Conservation (phyloP, 495 filamentous ascomycete species). For the Collariella sp. region DNA sequence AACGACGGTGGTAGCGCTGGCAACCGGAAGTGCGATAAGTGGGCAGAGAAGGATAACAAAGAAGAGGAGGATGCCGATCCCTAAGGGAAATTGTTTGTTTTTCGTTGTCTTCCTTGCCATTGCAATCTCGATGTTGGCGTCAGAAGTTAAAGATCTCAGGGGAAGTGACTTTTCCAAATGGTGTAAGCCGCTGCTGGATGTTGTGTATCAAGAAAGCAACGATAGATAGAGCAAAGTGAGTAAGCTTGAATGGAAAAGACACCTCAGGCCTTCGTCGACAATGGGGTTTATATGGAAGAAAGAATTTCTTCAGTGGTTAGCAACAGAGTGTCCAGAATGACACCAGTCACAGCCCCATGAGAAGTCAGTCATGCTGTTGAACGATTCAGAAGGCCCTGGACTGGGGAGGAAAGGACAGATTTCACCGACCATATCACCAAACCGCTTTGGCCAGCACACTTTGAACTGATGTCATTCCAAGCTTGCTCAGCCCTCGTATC, state of each 20-base stretch:
- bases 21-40: slow-evolving; percentile 57
- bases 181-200: not conserved
- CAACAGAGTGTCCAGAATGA: slow-evolving; percentile 1
- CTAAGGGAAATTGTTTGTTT: slow-evolving; percentile 19
- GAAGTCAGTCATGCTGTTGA: no score
- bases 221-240: no score
- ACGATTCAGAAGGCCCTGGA: not conserved
- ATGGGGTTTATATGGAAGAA: not conserved
- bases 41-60: slow-evolving; percentile 68
- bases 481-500: not conserved
- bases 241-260: no score
- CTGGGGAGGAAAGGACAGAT: slow-evolving; percentile 2
- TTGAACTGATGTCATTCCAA: not conserved
- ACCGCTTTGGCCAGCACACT: not conserved
- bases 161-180: no score
- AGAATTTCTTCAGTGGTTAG: not conserved
- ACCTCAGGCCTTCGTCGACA: no score
- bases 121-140: not conserved
- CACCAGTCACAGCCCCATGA: not conserved
- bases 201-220: no score
- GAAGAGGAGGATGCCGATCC: slow-evolving; percentile 68
- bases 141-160: no score
- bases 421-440: not conserved
- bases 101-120: not conserved
- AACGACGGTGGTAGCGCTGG: slow-evolving; percentile 45